Conservation (phyloP, 768 basidiomycete genomes). For the Lactifluus echinatus region DNA sequence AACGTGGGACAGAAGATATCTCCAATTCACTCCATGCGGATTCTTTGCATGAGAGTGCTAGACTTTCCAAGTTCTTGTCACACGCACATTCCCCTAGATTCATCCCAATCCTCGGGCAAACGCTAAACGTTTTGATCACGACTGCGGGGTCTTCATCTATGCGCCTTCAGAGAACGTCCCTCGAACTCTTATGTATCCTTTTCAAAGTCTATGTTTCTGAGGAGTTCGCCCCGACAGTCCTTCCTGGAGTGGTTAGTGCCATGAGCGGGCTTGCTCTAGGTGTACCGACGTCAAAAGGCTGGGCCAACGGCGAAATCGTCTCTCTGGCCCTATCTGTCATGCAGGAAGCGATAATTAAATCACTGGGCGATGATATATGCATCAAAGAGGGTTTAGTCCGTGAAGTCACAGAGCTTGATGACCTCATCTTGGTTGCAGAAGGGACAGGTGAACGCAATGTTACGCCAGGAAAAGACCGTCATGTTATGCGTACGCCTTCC, state of each 20-base stretch:
- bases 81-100: slow-evolving; percentile 42
- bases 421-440: slow-evolving; percentile 36
- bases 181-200: slow-evolving; percentile 48
- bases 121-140: slow-evolving; percentile 62
- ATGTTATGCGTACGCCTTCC: slow-evolving; percentile 32
- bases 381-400: slow-evolving; percentile 49
- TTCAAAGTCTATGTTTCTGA: slow-evolving; percentile 40
- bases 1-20: slow-evolving; percentile 37
- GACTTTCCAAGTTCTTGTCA: slow-evolving; percentile 33
- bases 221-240: slow-evolving; percentile 54
- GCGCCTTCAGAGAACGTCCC: slow-evolving; percentile 54
- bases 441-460: not conserved
- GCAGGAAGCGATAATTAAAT: slow-evolving; percentile 41
- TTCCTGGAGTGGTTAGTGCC: slow-evolving; percentile 77
- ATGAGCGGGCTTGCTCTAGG: slow-evolving; percentile 67
- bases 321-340: slow-evolving; percentile 50
- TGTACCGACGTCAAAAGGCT: slow-evolving; percentile 44
- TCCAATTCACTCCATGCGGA: slow-evolving; percentile 21
- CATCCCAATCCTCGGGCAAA: slow-evolving; percentile 76
- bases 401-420: slow-evolving; percentile 51
- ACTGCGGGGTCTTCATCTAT: slow-evolving; percentile 47
- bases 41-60: slow-evolving; percentile 19
- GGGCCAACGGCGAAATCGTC: slow-evolving; percentile 66
- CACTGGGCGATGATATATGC: slow-evolving; percentile 64
- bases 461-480: not conserved